These are phyloP conservation scores for Rosa hybrid DNA, from an alignment of 331 rosid genomes.

Conservation along the genomic window DNA sequence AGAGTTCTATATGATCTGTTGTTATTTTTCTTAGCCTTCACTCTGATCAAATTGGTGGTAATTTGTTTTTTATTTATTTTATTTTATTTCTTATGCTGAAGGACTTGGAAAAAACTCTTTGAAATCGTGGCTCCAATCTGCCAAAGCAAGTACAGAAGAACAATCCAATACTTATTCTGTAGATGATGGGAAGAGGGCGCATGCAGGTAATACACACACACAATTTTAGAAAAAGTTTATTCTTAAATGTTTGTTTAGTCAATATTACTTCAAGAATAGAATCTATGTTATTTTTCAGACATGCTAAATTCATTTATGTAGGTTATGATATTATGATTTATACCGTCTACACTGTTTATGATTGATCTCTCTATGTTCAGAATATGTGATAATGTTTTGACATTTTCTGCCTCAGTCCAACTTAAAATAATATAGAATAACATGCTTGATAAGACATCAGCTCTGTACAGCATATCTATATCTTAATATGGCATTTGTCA, in stretches of 20 bases:
- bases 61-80: not conserved
- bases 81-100: slow-evolving; percentile 16
- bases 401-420: not conserved
- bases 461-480: not conserved
- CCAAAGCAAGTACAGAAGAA: slow-evolving; percentile 47
- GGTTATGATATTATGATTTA: not conserved
- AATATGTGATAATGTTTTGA: not conserved
- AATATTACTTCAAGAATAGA: not conserved
- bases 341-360: not conserved
- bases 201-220: slow-evolving; percentile 32
- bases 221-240: not conserved
- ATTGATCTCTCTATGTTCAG: not conserved
- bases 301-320: not conserved
- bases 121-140: slow-evolving; percentile 74
- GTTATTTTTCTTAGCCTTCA: slow-evolving; percentile 18
- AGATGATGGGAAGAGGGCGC: slow-evolving; percentile 17
- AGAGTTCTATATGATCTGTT: slow-evolving; percentile 1
- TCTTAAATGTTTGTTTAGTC: not conserved
- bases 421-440: not conserved
- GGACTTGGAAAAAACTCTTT: slow-evolving; percentile 55
- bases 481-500: not conserved
- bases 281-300: not conserved
- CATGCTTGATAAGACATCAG: not conserved
- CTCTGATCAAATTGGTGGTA: slow-evolving; percentile 18
- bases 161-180: slow-evolving; percentile 13